Base-by-base conservation (phyloP, 2,329 filamentous ascomycete genomes). In the Epichloe amarillans region DNA sequence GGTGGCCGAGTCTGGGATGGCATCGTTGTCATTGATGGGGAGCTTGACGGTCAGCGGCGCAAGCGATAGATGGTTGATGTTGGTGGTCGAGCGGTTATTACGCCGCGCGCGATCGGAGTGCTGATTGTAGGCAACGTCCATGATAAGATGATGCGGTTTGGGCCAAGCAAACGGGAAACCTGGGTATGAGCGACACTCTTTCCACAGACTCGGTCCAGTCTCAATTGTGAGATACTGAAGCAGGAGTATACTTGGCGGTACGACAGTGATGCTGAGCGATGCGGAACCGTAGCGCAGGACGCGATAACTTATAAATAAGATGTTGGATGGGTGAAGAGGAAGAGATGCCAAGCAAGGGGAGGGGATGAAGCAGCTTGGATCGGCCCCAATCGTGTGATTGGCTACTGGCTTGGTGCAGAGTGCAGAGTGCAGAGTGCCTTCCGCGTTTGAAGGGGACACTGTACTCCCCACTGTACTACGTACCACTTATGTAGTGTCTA, bases 21-120 rank as follows among this genome's bases (percentile, higher is more conserved):
- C 69, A 47, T 78, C 73, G 51, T 69, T 66, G 59, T 81, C 77
- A 53, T 72, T 68, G 52, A 82, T 66, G 41, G 80, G 79, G 8
- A 84, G 70, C 61, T 76, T 78, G 48, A 75, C 72, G 23, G 80
- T 83, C 50, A 84, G 67, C 30, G 81, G 81, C n/a, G 78, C 80
- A 52, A 84, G 77, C 14, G 76, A 74, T 53, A 82, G 72, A 58
- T 80, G 75, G 59, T 77, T 76, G 55, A 82, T 68, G 64, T 75
- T 81, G 46, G 73, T 76, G 30, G 72, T 72, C 21, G 80, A 82
- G 57, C 75, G 73, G 59, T 74, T 76, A 66, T 80, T 78, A 55
- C 76, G 76, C 53, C 77, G 72, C 43, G 73, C 69, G 56, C 76
- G 73, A 57, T 73, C 74, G 49, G 77, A 69, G 61, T 82, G 77